Percentiles rank a stretch among this genome's conserved stretches.
phyloP scores from a whole-genome alignment of 805 yeast species.

The Metschnikowia hibisci region DNA sequence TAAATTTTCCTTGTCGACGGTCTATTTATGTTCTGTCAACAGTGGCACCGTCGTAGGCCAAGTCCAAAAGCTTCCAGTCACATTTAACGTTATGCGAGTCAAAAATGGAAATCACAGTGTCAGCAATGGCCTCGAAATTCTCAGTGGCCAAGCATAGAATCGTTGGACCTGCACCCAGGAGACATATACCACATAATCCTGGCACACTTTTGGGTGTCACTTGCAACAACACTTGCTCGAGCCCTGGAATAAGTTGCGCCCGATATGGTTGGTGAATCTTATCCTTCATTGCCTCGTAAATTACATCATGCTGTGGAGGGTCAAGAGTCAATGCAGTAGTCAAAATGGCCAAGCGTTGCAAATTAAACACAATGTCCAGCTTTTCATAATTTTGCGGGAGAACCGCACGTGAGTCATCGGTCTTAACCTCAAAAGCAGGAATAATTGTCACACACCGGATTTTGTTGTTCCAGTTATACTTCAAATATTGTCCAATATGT shows the following conservation, averaged over 20 bases:
- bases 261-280: conserved; percentile 97
- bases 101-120: conserved; percentile 68
- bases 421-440: conserved; percentile 91
- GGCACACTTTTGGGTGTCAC: conserved; percentile 80
- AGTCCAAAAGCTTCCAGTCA: conserved; percentile 77
- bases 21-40: conserved; percentile 27
- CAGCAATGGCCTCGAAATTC: conserved; percentile 79
- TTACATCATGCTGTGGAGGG: conserved; percentile 76
- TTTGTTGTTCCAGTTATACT: conserved; percentile 75
- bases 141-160: conserved; percentile 89
- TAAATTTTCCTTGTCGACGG: too few relatives aligned
- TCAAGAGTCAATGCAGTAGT: conserved; percentile 87
- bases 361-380: conserved; percentile 82
- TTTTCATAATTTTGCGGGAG: conserved; percentile 76
- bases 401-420: conserved; percentile 87
- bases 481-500: conserved; percentile 83
- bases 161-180: conserved; percentile 98
- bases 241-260: conserved; percentile 85
- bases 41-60: conserved; percentile 84
- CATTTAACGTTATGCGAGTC: conserved; percentile 63
- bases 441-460: conserved; percentile 88
- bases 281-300: conserved; percentile 95
- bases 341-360: conserved; percentile 88
- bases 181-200: conserved; percentile 88
- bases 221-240: conserved; percentile 70